Evolutionary conservation across 345 rosid genomes (phyloP), one percentile per base, ranked within the genome.

Genomic region (Erodium maritimum): DNA sequence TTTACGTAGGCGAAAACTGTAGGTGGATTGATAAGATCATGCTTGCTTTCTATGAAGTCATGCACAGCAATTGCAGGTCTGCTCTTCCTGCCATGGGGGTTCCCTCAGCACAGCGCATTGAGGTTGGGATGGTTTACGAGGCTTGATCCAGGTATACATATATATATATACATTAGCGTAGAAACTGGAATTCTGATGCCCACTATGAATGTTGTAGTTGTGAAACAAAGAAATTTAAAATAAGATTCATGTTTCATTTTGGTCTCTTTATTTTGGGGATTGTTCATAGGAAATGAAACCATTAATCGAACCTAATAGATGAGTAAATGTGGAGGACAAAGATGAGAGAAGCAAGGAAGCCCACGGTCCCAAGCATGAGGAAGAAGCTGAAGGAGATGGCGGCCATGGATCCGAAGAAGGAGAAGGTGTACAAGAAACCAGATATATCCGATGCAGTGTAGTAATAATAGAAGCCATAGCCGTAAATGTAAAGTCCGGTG

Each of bases 81-180:
- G 79, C 85, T 11, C 69, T 84, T 61, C 91, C 87, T 19, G 75
- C 79, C 19, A 63, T 84, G 16, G 83, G 82, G 46, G 70, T 79
- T 63, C 83, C 82, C 0, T 66, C 66, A 17, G 60, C 67, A 7
- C 80, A 82, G 33, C 69, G 79, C 2, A 79, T 80, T 20, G 87
- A 84, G 60, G 83, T 84, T 2, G 87, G 85, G 52, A 82, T 84
- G 91, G 68, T 79, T 5, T 82, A 84, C 2, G 85, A 81, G 65
- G 87, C 80, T 48, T 84, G 64, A 76, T 29, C 9, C 8, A 11
- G 33, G 37, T 29, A 1, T 29, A n/a, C n/a, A n/a, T n/a, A n/a
- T 29, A 29, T 29, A 29, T 11, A 29, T 29, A 25, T 25, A 29
- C 37, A 29, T 6, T 29, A 29, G 37, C 37, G 9, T 29, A 29